Evolutionary conservation across 1,284 basidiomycete species (phyloP).

Genomic region (Ustilago bromivora): DNA sequence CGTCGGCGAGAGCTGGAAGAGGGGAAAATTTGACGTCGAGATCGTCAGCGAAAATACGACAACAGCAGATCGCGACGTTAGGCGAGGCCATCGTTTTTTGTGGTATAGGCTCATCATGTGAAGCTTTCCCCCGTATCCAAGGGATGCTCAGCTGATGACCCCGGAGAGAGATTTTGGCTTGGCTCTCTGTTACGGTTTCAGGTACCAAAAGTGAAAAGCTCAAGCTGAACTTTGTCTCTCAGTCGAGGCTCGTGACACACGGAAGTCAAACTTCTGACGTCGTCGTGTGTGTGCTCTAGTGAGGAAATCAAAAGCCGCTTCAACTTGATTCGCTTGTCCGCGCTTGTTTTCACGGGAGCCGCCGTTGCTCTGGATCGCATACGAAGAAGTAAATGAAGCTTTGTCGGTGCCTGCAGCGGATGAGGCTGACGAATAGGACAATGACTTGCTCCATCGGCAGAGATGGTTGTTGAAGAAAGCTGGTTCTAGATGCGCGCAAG

Average conservation of each 20-base stretch:
- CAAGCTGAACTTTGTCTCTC: neutral
- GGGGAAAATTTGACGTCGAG: neutral
- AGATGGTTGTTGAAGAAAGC: neutral
- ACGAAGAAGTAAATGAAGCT: neutral
- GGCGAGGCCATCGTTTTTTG: conserved; percentile 7
- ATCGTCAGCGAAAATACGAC: conserved; percentile 16
- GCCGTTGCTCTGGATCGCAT: neutral
- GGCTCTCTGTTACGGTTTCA: conserved; percentile 4
- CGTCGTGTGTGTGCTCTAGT: neutral
- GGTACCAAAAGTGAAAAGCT: neutral
- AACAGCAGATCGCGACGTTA: conserved; percentile 19
- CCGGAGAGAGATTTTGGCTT: conserved; percentile 4
- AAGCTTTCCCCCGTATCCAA: neutral
- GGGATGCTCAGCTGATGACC: conserved; percentile 3
- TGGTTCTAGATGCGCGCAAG: conserved; percentile 16
- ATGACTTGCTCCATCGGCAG: conserved; percentile 7
- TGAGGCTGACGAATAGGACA: neutral
- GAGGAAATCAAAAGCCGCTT: neutral
- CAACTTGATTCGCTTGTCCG: conserved; percentile 6
- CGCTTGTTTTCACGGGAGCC: conserved; percentile 16
- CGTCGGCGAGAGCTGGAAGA: neutral
- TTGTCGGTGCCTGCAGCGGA: conserved; percentile 24
- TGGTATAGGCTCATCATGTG: neutral
- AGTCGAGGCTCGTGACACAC: neutral
- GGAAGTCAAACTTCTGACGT: conserved; percentile 16